A percentile compares a stretch with the other conserved stretches of the same genome.
phyloP scores from a whole-genome alignment of 306 rosid genomes.

The Pueraria montana region DNA sequence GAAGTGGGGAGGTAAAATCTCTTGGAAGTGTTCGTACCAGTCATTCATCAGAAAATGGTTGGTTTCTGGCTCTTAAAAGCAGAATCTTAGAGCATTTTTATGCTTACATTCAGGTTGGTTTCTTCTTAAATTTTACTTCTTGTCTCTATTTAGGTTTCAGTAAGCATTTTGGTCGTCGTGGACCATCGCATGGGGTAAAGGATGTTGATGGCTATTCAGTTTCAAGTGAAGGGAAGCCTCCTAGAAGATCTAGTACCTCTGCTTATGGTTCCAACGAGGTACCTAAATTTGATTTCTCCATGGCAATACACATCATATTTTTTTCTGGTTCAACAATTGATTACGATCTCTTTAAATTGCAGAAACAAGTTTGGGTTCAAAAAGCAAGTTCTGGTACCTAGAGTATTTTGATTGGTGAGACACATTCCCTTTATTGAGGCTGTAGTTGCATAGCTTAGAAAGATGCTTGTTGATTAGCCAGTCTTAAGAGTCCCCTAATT shows the following conservation, averaged over 20 bases:
- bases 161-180: conserved; percentile 70
- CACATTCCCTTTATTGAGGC: conserved; percentile 38
- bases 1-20: conserved; percentile 57
- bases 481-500: conserved; percentile 33
- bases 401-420: conserved; percentile 64
- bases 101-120: not conserved
- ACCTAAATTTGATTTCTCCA: conserved; percentile 38
- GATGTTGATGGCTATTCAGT: conserved; percentile 64
- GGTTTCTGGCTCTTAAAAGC: conserved; percentile 47
- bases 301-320: conserved; percentile 3
- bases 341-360: conserved; percentile 52
- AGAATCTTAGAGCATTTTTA: not conserved
- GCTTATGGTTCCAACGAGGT: conserved; percentile 81
- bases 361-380: conserved; percentile 92
- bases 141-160: conserved; percentile 57
- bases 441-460: conserved; percentile 40
- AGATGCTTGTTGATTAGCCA: conserved; percentile 42
- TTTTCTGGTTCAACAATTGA: conserved; percentile 31
- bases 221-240: conserved; percentile 70
- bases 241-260: conserved; percentile 62
- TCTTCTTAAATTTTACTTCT: conserved; percentile 33
- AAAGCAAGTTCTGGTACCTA: conserved; percentile 81
- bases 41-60: conserved; percentile 70
- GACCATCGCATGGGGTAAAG: conserved; percentile 62
- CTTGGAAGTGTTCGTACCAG: conserved; percentile 53